Conservation (phyloP, 768 basidiomycete genomes). For the Fomitopsis serialis region DNA sequence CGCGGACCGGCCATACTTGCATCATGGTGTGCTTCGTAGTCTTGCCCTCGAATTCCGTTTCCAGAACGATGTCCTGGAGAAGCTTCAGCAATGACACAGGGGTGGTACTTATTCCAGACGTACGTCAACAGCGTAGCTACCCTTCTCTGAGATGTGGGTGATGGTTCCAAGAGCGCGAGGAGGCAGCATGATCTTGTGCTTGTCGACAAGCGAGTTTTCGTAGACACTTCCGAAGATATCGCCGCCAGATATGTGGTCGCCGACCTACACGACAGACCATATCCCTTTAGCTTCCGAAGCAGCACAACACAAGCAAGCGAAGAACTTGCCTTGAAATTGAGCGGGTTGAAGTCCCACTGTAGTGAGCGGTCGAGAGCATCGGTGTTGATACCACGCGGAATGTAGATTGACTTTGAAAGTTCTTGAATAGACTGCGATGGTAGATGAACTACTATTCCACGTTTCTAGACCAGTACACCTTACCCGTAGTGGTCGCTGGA, state of each 20-base stretch:
- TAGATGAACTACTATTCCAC: slow-evolving; percentile 6
- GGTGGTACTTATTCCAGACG: slow-evolving; percentile 17
- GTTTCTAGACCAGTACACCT: slow-evolving; percentile 22
- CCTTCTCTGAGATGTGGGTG: slow-evolving; percentile 89
- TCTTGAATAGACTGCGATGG: slow-evolving; percentile 78
- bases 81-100: background rate
- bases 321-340: slow-evolving; percentile 59
- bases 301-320: too few species aligned
- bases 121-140: slow-evolving; percentile 88
- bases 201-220: slow-evolving; percentile 94
- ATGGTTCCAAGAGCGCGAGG: slow-evolving; percentile 95
- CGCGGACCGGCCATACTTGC: slow-evolving; percentile 99
- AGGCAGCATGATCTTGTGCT: slow-evolving; percentile 95
- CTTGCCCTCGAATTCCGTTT: slow-evolving; percentile 97
- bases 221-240: slow-evolving; percentile 94
- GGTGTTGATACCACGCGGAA: slow-evolving; percentile 98
- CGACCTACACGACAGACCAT: slow-evolving; percentile 59
- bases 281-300: too few species aligned
- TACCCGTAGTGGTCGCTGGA: slow-evolving; percentile 87
- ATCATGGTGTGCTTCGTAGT: slow-evolving; percentile 90
- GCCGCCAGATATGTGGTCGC: slow-evolving; percentile 96
- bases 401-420: slow-evolving; percentile 97
- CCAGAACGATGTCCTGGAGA: slow-evolving; percentile 82
- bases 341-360: slow-evolving; percentile 94
- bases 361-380: slow-evolving; percentile 83